A percentile compares a stretch with the other conserved stretches of the same genome.
phyloP scores from a whole-genome alignment of 768 basidiomycete species.

The Fomitopsis serialis region DNA sequence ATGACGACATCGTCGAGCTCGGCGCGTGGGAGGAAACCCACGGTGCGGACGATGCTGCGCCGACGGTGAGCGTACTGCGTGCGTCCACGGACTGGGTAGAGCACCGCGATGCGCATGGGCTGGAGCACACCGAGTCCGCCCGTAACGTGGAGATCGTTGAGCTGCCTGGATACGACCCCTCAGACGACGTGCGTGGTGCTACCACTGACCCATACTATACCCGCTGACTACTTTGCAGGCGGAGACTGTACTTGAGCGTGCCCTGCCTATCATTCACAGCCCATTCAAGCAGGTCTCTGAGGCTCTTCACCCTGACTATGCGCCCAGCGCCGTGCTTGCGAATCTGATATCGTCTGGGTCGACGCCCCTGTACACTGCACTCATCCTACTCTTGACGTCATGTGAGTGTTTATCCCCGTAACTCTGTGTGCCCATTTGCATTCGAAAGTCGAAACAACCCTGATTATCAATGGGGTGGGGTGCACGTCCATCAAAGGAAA shows the following conservation, averaged over 20 bases:
- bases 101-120: slow-evolving; percentile 55
- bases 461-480: too few relatives aligned
- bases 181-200: slow-evolving; percentile 3
- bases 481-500: too few relatives aligned
- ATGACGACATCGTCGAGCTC: slow-evolving; percentile 63
- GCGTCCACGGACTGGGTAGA: slow-evolving; percentile 75
- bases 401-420: too few relatives aligned
- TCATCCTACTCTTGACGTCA: slow-evolving; percentile 47
- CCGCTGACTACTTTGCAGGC: slow-evolving; percentile 8
- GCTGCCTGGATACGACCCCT: slow-evolving; percentile 22
- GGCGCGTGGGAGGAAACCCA: slow-evolving; percentile 43
- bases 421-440: too few relatives aligned
- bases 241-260: slow-evolving; percentile 16
- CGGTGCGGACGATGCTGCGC: neutral
- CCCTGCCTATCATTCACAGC: slow-evolving; percentile 43
- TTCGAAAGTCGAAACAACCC: too few relatives aligned
- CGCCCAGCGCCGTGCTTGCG: slow-evolving; percentile 46
- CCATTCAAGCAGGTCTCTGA: slow-evolving; percentile 51
- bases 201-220: neutral
- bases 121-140: slow-evolving; percentile 60
- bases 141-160: slow-evolving; percentile 61
- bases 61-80: slow-evolving; percentile 28
- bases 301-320: slow-evolving; percentile 46
- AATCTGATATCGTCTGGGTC: slow-evolving; percentile 52
- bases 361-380: slow-evolving; percentile 55